phyloP scores from a whole-genome alignment of 1,284 basidiomycete genomes.

The Exobasidium cylindrosporum region DNA sequence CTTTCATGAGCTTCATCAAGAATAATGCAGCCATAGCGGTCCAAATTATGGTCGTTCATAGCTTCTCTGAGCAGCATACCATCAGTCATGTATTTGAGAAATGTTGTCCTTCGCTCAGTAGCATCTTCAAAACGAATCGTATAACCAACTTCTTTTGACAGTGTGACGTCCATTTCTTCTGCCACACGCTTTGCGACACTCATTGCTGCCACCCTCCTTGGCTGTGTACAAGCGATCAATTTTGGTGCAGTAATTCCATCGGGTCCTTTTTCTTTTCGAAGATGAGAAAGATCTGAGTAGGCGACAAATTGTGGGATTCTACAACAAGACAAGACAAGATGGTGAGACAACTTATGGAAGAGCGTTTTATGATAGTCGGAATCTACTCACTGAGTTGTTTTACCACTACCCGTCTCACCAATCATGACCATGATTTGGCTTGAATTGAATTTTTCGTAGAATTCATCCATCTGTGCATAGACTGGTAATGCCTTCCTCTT shows the following conservation, averaged over 20 bases:
- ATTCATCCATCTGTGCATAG: slow-evolving; percentile 86
- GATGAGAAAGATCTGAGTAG: slow-evolving; percentile 85
- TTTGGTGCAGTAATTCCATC: slow-evolving; percentile 66
- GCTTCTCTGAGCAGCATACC: slow-evolving; percentile 93
- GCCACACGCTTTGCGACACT: slow-evolving; percentile 97
- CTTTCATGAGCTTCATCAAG: slow-evolving; percentile 98
- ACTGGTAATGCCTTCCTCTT: slow-evolving; percentile 85
- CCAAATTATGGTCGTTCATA: slow-evolving; percentile 88
- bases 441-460: slow-evolving; percentile 77
- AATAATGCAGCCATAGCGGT: slow-evolving; percentile 92
- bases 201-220: slow-evolving; percentile 94
- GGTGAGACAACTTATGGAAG: neutral
- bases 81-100: slow-evolving; percentile 83
- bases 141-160: slow-evolving; percentile 93
- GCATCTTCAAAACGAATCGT: slow-evolving; percentile 98
- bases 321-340: neutral
- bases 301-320: slow-evolving; percentile 91
- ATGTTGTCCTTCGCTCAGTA: slow-evolving; percentile 61
- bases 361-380: no score
- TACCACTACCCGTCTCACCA: slow-evolving; percentile 96
- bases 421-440: slow-evolving; percentile 94
- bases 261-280: slow-evolving; percentile 31
- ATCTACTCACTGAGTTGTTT: slow-evolving; percentile 89
- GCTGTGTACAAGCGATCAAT: slow-evolving; percentile 94
- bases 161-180: slow-evolving; percentile 93